Conservation (phyloP, 257 asterid species). For the Thymus quinquecostatus region DNA sequence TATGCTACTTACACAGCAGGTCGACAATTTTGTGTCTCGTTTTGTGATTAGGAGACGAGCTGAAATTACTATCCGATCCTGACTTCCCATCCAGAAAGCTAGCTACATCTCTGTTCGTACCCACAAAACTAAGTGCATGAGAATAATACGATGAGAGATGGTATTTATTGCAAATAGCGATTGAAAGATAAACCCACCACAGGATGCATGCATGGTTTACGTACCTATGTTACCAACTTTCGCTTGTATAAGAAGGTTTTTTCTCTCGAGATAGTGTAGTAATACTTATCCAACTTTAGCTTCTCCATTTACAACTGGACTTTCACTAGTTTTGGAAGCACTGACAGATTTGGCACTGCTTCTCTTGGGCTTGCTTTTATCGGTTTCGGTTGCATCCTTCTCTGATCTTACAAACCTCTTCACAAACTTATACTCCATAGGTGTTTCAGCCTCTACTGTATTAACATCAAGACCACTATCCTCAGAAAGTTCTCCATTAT, state of each 20-base stretch:
- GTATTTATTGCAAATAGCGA: neutral
- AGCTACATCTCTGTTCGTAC: conserved; percentile 4
- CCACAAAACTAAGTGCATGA: neutral
- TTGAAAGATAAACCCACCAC: neutral
- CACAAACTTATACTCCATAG: conserved; percentile 35
- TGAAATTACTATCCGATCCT: conserved; percentile 11
- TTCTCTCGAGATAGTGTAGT: neutral
- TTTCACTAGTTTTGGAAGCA: conserved; percentile 50
- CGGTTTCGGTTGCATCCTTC: conserved; percentile 46
- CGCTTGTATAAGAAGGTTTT: conserved; percentile 14
- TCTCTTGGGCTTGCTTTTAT: conserved; percentile 46
- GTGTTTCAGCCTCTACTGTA: no score
- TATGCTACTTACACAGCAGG: conserved; percentile 8
- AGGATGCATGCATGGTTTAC: conserved; percentile 12
- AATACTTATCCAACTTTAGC: conserved; percentile 58
- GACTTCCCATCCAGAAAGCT: conserved; percentile 19
- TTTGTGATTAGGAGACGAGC: no score
- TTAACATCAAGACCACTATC: no score
- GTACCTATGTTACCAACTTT: conserved; percentile 36
- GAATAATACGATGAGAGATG: neutral
- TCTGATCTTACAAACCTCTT: conserved; percentile 46
- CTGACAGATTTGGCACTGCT: conserved; percentile 46
- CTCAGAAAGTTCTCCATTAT: no score
- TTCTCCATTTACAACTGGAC: conserved; percentile 66
- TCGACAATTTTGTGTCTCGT: no score